A percentile compares a stretch with the other conserved stretches of the same genome.
Conservation (phyloP, 352 stramenopile genomes). For the Phytophthora pistaciae region DNA sequence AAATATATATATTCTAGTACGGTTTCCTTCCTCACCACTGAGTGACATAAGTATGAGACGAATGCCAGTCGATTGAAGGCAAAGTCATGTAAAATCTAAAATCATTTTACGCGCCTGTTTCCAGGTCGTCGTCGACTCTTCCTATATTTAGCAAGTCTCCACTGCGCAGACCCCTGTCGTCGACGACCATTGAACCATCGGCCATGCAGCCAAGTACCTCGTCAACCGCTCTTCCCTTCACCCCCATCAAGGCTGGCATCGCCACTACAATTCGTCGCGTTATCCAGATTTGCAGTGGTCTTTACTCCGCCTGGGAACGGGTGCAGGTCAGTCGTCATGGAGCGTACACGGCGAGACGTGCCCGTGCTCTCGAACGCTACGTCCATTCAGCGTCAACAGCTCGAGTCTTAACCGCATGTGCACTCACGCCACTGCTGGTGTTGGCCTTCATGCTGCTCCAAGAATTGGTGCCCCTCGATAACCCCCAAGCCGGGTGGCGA, state of each 20-base stretch:
- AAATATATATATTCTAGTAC: too few relatives aligned
- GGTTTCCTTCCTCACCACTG: too few relatives aligned
- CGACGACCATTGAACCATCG: not conserved
- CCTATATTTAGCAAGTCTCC: not conserved
- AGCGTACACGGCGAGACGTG: conserved; percentile 11
- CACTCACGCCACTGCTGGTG: conserved; percentile 9
- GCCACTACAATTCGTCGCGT: not conserved
- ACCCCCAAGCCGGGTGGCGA: not conserved
- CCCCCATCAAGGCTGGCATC: not conserved
- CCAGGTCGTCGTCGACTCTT: not conserved
- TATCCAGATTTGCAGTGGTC: too few relatives aligned
- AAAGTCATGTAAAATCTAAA: too few relatives aligned
- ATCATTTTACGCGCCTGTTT: not conserved
- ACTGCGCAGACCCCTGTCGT: not conserved
- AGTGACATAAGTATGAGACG: too few relatives aligned
- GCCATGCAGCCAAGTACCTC: not conserved
- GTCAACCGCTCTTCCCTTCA: not conserved
- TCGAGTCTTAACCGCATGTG: conserved; percentile 3
- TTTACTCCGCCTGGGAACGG: conserved; percentile 11
- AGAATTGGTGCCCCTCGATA: conserved; percentile 9
- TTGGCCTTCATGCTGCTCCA: conserved; percentile 15
- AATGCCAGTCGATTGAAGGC: too few relatives aligned
- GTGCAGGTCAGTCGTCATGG: conserved; percentile 17
- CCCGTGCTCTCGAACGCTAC: conserved; percentile 13
- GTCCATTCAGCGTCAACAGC: conserved; percentile 1